Evolutionary conservation across 139 green algal genomes (phyloP).

Genomic region (Chlorella sp.): DNA sequence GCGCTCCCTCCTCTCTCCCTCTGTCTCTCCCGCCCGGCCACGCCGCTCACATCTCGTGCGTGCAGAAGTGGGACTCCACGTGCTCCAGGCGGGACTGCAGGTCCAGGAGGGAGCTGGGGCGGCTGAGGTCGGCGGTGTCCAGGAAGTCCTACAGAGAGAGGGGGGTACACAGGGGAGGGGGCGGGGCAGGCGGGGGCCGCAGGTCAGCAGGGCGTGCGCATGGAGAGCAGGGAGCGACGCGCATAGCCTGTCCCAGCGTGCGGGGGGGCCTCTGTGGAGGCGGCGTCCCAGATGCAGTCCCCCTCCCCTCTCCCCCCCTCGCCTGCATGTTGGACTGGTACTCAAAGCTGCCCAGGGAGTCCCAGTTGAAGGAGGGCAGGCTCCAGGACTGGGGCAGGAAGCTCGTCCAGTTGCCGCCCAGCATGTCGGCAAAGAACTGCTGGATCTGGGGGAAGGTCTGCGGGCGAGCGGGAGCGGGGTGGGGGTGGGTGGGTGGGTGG

Average conservation of each 20-base stretch:
- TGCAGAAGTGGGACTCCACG: constrained; percentile 9
- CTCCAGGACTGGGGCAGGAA: constrained; percentile 4
- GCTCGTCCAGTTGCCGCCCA: constrained; percentile 9
- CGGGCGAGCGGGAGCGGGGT: not conserved
- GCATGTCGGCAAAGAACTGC: constrained; percentile 10
- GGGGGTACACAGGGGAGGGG: not conserved
- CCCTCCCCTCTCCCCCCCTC: too few species aligned
- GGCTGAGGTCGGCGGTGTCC: not conserved
- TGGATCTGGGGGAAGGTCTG: constrained; percentile 1
- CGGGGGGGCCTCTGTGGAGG: too few species aligned
- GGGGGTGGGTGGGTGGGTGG: not conserved
- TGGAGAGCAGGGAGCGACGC: too few species aligned
- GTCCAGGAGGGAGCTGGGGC: not conserved
- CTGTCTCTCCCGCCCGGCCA: not conserved
- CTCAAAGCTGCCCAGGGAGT: constrained; percentile 12
- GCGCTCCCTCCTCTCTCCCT: not conserved
- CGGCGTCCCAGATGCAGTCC: too few species aligned
- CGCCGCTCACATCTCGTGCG: not conserved
- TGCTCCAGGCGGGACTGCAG: not conserved
- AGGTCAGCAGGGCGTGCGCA: too few species aligned
- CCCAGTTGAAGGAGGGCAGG: constrained; percentile 15
- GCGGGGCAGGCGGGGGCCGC: not conserved
- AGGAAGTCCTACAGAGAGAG: constrained; percentile 4
- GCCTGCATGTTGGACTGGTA: too few species aligned
- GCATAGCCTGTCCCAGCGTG: too few species aligned